A percentile compares a stretch with the other conserved stretches of the same genome.
Evolutionary conservation across 164 flowering plant genomes (phyloP).

Genomic region (Liriodendron chinense): DNA sequence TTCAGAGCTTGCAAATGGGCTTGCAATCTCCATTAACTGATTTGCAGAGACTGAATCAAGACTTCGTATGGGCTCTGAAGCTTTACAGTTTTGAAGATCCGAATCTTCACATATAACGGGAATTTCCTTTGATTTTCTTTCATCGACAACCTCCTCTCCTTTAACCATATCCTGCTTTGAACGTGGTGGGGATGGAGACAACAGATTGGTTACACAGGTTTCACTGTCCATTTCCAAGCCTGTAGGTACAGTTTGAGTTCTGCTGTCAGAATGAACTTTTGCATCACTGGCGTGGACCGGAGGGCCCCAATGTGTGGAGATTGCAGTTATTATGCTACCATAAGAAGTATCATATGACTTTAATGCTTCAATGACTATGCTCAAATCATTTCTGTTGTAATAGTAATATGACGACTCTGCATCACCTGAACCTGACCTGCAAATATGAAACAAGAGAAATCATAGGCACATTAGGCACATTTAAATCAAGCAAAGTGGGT

Average conservation of each 20-base stretch:
- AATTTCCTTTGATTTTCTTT: conserved; percentile 18
- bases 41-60: conserved; percentile 17
- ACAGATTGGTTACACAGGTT: conserved; percentile 4
- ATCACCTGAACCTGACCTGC: conserved; percentile 72
- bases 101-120: conserved; percentile 14
- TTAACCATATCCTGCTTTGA: conserved; percentile 20
- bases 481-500: not conserved
- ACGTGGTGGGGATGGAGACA: conserved; percentile 13
- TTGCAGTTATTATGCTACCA: conserved; percentile 44
- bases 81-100: conserved; percentile 18
- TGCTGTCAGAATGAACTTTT: conserved; percentile 19
- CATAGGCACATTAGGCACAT: not conserved
- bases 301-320: conserved; percentile 54
- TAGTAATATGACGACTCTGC: conserved; percentile 37
- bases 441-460: conserved; percentile 16
- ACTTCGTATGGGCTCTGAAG: conserved; percentile 15
- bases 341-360: conserved; percentile 47
- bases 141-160: conserved; percentile 25
- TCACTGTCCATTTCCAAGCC: conserved; percentile 15
- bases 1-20: conserved; percentile 34
- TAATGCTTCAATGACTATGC: conserved; percentile 50
- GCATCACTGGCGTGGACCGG: conserved; percentile 26
- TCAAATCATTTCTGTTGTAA: conserved; percentile 65
- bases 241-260: conserved; percentile 10
- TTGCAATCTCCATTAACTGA: conserved; percentile 21